Evolutionary conservation across 495 filamentous ascomycete species (phyloP).

Genomic region (Xylaria grammica): DNA sequence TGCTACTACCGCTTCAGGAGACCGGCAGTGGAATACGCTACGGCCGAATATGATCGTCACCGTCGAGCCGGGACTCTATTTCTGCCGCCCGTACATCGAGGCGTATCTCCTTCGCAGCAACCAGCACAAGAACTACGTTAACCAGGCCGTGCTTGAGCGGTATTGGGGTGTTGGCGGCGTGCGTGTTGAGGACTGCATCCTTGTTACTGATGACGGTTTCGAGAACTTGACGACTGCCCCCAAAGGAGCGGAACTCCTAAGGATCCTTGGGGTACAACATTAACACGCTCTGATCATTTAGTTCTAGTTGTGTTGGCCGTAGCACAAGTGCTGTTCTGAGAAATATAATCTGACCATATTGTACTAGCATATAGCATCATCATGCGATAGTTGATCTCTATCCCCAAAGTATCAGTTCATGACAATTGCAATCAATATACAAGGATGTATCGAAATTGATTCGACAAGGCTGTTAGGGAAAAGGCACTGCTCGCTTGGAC

Average conservation of each 20-base stretch:
- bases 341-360: no score
- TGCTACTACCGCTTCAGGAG: not conserved
- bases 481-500: not conserved
- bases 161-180: conserved; percentile 86
- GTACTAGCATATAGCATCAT: no score
- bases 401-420: no score
- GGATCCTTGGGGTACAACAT: conserved; percentile 43
- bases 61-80: conserved; percentile 87
- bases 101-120: conserved; percentile 66
- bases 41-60: conserved; percentile 80
- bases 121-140: conserved; percentile 70
- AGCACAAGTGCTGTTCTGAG: no score
- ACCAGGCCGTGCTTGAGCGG: conserved; percentile 69
- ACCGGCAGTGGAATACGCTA: conserved; percentile 40
- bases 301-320: no score
- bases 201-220: conserved; percentile 76
- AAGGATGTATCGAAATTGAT: not conserved
- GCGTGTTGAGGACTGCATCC: conserved; percentile 89
- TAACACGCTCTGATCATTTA: no score
- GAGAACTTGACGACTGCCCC: conserved; percentile 86
- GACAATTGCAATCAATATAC: no score
- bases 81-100: conserved; percentile 66
- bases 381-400: no score
- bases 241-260: conserved; percentile 66
- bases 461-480: not conserved